phyloP scores from a whole-genome alignment of 2,329 filamentous ascomycete species.

The Penicillium sp. region DNA sequence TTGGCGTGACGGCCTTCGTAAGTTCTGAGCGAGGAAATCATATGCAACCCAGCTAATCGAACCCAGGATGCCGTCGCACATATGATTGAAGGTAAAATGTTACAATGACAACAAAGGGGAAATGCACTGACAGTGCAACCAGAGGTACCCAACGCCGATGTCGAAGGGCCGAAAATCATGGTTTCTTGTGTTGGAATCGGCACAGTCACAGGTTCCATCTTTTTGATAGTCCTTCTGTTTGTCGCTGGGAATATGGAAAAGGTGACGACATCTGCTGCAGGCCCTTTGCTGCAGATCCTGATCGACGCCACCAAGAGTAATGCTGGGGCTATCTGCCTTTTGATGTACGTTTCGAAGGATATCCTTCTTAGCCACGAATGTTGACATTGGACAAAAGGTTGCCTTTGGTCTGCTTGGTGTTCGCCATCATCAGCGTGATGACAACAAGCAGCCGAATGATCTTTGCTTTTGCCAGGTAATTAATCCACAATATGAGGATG shows the following conservation, averaged over 20 bases:
- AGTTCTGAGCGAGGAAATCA: constrained; percentile 5
- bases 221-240: constrained; percentile 63
- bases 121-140: neutral
- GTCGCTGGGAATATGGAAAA: constrained; percentile 59
- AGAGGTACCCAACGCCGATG: constrained; percentile 44
- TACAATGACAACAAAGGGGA: neutral
- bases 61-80: constrained; percentile 44
- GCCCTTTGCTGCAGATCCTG: constrained; percentile 63
- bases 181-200: constrained; percentile 64
- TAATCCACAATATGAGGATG: neutral
- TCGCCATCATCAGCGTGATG: constrained; percentile 37
- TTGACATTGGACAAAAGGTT: constrained; percentile 25
- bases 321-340: constrained; percentile 61
- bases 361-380: neutral
- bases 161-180: constrained; percentile 66
- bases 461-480: constrained; percentile 35
- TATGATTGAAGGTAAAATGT: constrained; percentile 48
- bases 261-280: constrained; percentile 57
- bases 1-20: constrained; percentile 55
- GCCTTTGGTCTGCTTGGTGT: constrained; percentile 34
- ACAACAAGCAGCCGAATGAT: constrained; percentile 39
- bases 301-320: constrained; percentile 63
- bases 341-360: constrained; percentile 49
- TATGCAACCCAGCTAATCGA: constrained; percentile 1
- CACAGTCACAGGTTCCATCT: constrained; percentile 62